Base-by-base conservation (phyloP, 139 green algal species). In the Chlorella sp. region DNA sequence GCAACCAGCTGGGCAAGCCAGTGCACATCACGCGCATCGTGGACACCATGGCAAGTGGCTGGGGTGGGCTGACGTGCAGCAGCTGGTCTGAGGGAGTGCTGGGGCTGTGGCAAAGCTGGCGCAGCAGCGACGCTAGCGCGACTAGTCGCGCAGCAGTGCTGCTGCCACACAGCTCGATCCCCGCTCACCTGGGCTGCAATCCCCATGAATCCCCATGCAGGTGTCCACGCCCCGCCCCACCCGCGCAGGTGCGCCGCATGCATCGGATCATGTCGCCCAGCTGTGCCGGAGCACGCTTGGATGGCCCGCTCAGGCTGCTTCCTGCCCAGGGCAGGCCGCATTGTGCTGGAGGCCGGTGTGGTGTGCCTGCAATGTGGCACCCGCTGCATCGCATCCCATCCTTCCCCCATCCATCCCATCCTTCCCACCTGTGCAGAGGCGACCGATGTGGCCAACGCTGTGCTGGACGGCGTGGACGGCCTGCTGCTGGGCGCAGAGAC, bases 361-460 rank as follows among this genome's bases (percentile, higher is more conserved):
- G 28, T 36, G 1, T 34, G 65, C n/a, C 14, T 24, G 65, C 60
- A 68, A 36, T 1, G 34, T 36, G 60, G 60, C 60, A 68, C 28
- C 30, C 5, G 34, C 24, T 26, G 24, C 28, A 22, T 4, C 28
- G 24, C 24, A 24, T 22, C n/a, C 1, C 28, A 68, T 26, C 60
- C 22, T 8, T 30, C n/a, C 24, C 19, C 56, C 3, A n/a, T 20
- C 65, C 19, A 41, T 22, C 65, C 22, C 8, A 11, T 41, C 5
- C 26, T 26, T 20, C 26, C 5, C 22, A 36, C 2, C 41, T 19
- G 2, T 58, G 26, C 76, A 82, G 76, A 82, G 76, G 95, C 94
- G 1, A 97, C 95, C 0, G 96, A 99, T 87, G 95, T 99, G 54
- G 96, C 96, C 84, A 99, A 99, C 87, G 92, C 96, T 43, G 94